Percentiles rank a stretch among this genome's conserved stretches.
These are phyloP conservation scores for Spiraea crenata DNA, from an alignment of 331 rosid species.

Conservation along the genomic window DNA sequence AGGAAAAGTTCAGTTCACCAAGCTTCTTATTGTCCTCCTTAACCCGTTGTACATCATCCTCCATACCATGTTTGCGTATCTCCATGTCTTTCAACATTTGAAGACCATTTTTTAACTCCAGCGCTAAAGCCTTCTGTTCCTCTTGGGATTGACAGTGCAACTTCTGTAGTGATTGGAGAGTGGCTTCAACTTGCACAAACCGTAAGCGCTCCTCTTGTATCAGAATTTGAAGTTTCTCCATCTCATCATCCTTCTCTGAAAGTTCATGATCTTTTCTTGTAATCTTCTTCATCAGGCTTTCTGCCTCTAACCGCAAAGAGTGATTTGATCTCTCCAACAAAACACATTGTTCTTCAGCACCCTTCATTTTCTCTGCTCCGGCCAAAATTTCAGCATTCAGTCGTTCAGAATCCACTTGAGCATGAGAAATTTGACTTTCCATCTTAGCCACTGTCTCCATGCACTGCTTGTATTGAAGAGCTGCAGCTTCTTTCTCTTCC, in stretches of 20 bases:
- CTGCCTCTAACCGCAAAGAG: constrained; percentile 63
- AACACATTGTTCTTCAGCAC: constrained; percentile 52
- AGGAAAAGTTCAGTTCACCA: constrained; percentile 50
- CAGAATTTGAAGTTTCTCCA: constrained; percentile 64
- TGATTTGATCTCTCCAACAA: constrained; percentile 62
- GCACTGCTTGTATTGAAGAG: constrained; percentile 60
- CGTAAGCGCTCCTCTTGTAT: constrained; percentile 72
- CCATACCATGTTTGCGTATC: constrained; percentile 54
- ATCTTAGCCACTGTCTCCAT: constrained; percentile 59
- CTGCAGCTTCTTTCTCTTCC: constrained; percentile 63
- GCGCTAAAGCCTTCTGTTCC: constrained; percentile 76
- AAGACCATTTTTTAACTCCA: constrained; percentile 80
- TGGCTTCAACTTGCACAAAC: constrained; percentile 74
- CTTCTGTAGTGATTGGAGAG: constrained; percentile 65
- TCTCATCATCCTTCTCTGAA: constrained; percentile 61
- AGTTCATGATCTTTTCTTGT: constrained; percentile 75
- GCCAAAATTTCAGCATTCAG: constrained; percentile 45
- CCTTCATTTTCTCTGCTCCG: constrained; percentile 52
- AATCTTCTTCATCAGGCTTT: constrained; percentile 63
- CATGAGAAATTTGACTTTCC: constrained; percentile 64
- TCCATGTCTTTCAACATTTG: constrained; percentile 72
- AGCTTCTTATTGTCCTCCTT: constrained; percentile 64
- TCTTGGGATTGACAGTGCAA: constrained; percentile 73
- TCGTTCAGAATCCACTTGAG: constrained; percentile 52
- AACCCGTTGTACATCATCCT: constrained; percentile 58